phyloP scores from a whole-genome alignment of 169 alveolate genomes.

The Eimeria praecox region DNA sequence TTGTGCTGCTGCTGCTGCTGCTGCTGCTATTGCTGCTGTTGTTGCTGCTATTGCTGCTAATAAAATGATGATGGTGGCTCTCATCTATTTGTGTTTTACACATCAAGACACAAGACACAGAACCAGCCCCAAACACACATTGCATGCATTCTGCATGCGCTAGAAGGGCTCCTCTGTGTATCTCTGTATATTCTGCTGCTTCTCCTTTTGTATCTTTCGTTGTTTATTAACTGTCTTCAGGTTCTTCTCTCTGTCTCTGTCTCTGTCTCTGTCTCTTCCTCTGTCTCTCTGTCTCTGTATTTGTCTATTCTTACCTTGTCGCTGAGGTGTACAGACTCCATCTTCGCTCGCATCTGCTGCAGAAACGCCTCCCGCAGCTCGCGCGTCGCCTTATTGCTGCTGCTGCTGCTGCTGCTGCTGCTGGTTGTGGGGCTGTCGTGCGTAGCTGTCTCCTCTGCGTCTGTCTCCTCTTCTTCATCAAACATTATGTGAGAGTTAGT shows the following conservation, averaged over 20 bases:
- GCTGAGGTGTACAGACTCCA: conserved; percentile 44
- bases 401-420: conserved; percentile 30
- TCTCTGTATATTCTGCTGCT: not conserved
- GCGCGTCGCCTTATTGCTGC: not conserved
- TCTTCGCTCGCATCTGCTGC: conserved; percentile 55
- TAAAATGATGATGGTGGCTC: too few species aligned
- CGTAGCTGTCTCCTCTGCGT: not conserved
- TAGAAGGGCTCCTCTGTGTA: not conserved
- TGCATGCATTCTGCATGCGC: not conserved
- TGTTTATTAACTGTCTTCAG: too few species aligned
- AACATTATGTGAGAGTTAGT: conserved; percentile 16
- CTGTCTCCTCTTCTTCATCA: conserved; percentile 59
- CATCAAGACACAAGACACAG: not conserved
- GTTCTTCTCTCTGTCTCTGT: not conserved
- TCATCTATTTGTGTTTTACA: too few species aligned
- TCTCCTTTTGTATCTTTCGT: not conserved
- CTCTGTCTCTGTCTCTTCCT: not conserved
- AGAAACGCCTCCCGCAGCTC: conserved; percentile 54
- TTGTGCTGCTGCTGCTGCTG: too few species aligned
- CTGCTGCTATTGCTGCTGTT: too few species aligned
- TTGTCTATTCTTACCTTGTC: conserved; percentile 32
- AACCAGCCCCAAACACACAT: not conserved
- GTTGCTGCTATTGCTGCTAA: too few species aligned
- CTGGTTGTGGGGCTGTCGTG: not conserved
- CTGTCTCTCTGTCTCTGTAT: not conserved